phyloP scores from a whole-genome alignment of 192 early-diverging fungal species.

The Coemansia sp. region DNA sequence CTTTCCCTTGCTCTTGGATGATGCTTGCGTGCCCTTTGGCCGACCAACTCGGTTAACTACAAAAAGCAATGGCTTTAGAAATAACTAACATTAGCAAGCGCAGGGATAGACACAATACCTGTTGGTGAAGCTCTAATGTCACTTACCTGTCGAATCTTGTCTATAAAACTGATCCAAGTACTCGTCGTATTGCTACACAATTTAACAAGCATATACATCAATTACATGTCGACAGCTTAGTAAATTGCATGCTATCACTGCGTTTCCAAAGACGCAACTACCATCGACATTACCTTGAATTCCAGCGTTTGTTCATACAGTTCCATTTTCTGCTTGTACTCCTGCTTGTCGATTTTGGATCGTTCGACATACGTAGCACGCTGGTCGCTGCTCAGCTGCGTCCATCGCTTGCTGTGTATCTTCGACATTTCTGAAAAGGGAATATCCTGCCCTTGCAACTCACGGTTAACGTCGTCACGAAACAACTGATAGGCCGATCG shows the following conservation, averaged over 20 bases:
- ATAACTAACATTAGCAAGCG: background rate
- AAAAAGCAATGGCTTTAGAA: background rate
- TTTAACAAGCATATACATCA: background rate
- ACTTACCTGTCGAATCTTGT: constrained; percentile 50
- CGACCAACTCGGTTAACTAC: constrained; percentile 55
- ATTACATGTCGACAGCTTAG: background rate
- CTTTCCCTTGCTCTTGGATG: constrained; percentile 29
- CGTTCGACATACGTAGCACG: constrained; percentile 32
- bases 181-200: constrained; percentile 44
- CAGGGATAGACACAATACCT: background rate
- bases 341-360: constrained; percentile 38
- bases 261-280: background rate
- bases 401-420: constrained; percentile 52
- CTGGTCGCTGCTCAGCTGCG: constrained; percentile 28
- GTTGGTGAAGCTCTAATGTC: background rate
- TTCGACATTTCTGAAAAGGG: constrained; percentile 53
- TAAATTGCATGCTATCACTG: background rate
- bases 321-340: constrained; percentile 39
- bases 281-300: constrained; percentile 26
- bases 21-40: constrained; percentile 35
- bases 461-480: constrained; percentile 50
- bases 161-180: constrained; percentile 49
- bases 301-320: constrained; percentile 37
- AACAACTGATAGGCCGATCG: constrained; percentile 55
- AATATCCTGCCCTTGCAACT: constrained; percentile 43